Conservation (phyloP, 2,329 filamentous ascomycete species). For the Stachybotrys elegans region DNA sequence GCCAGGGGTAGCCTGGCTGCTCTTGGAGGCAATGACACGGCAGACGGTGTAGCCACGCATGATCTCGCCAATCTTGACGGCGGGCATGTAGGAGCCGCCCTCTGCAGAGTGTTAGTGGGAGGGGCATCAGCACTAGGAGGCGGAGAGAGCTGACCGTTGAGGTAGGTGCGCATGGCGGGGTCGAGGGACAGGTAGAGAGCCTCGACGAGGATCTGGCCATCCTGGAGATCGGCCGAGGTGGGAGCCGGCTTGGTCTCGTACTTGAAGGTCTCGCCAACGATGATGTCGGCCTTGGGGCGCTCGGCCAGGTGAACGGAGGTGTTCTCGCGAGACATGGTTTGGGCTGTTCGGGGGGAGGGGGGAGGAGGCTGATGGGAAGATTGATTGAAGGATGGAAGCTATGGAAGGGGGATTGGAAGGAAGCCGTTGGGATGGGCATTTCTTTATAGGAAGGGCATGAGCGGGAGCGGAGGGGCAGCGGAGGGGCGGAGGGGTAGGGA, state of each 20-base stretch:
- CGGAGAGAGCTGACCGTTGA: constrained; percentile 42
- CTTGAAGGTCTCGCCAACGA: constrained; percentile 62
- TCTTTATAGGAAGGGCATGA: too few species aligned
- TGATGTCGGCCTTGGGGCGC: constrained; percentile 54
- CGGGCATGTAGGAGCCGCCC: constrained; percentile 56
- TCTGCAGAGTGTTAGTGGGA: constrained; percentile 27
- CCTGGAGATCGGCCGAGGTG: constrained; percentile 48
- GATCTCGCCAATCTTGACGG: constrained; percentile 60
- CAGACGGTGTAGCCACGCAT: constrained; percentile 63
- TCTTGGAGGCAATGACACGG: constrained; percentile 58
- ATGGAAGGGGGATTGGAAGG: not conserved
- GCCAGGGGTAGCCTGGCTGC: constrained; percentile 48
- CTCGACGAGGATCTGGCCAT: constrained; percentile 60
- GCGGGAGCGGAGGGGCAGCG: too few species aligned
- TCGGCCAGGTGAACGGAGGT: constrained; percentile 56
- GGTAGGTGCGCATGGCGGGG: constrained; percentile 72
- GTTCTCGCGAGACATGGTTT: constrained; percentile 38
- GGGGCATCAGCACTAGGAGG: too few species aligned
- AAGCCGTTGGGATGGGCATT: too few species aligned
- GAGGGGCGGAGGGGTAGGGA: too few species aligned
- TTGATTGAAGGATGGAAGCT: constrained; percentile 3
- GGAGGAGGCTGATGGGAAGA: not conserved
- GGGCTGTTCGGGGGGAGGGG: too few species aligned
- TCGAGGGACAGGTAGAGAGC: constrained; percentile 63
- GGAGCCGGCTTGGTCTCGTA: constrained; percentile 46